Conservation (phyloP, 2,329 filamentous ascomycete species). For the Boeremia lycopersici region DNA sequence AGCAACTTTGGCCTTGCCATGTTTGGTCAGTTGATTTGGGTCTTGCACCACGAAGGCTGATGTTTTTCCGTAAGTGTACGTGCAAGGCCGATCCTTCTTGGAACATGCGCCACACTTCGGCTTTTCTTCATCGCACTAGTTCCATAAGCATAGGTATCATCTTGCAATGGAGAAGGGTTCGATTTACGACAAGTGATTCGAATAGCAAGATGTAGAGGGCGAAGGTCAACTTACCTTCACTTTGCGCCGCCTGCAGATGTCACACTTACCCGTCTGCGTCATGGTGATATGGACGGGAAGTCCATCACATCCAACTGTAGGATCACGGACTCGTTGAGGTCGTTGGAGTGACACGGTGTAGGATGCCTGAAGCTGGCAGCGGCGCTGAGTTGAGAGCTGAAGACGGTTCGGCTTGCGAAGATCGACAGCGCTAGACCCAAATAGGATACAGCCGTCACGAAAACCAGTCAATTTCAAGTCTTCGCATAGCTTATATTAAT, state of each 20-base stretch:
- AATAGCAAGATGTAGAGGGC: not conserved
- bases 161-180: not conserved
- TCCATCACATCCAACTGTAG: not conserved
- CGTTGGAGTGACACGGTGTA: not conserved
- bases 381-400: not conserved
- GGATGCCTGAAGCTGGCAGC: not conserved
- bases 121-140: conserved; percentile 37
- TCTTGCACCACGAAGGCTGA: conserved; percentile 37
- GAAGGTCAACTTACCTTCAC: conserved; percentile 31
- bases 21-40: conserved; percentile 37
- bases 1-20: conserved; percentile 30
- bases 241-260: conserved; percentile 39
- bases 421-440: not conserved
- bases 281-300: conserved; percentile 11
- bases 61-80: conserved; percentile 35
- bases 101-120: conserved; percentile 36
- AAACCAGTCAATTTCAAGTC: too few relatives aligned
- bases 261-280: conserved; percentile 42
- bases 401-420: not conserved
- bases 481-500: too few relatives aligned
- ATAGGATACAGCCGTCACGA: not conserved
- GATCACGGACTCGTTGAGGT: not conserved
- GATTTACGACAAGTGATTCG: not conserved
- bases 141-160: conserved; percentile 4
- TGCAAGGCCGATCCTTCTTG: conserved; percentile 37